Base-by-base conservation (phyloP, 495 filamentous ascomycete genomes). In the Hyphodiscus hymeniophilus region DNA sequence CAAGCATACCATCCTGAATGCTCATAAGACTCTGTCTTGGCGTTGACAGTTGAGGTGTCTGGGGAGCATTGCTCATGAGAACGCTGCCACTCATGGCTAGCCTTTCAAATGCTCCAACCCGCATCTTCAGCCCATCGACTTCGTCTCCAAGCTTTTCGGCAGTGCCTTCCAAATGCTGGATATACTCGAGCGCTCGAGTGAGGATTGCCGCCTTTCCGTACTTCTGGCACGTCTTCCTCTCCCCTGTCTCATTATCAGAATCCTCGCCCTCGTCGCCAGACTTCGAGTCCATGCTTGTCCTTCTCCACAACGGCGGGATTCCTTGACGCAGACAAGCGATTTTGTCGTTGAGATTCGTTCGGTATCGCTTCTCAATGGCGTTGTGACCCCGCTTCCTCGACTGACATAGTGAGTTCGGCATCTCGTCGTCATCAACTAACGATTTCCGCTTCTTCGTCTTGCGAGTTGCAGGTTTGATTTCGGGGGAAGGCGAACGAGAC, bases 341-440 rank as follows among this genome's bases (percentile, higher is more conserved):
- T 47, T 75, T 75, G 57, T 69, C 66, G 48, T 75, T 75, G 65
- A 75, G 72, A 53, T 75, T 75, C 40, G 69, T 73, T 36, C 71
- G 66, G 55, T 73, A 75, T 13, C 71, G 68, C 49, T 71, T 72
- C 57, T 75, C 71, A 50, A 75, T 73, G 55, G 71, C 65, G 56
- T 75, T 75, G 60, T 75, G 71, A 4, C 69, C 71, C n/a, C 68
- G 67, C 22, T 70, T 69, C 47, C 72, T 73, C 12, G 49, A 51
- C 8, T 39, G 42, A 31, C 42, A 46, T 13, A 44, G 34, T 1
- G 42, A 41, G 20, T 12, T 38, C 23, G 42, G 24, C 12, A 22
- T 32, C 15, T 36, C 47, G n/a, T 30, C 28, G 23, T 49, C 38
- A 23, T 42, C 38, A 11, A 17, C 11, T 28, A 22, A 18, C 13